These are phyloP conservation scores for Blastosporella zonata DNA, from an alignment of 1,284 basidiomycete species.

Conservation along the genomic window DNA sequence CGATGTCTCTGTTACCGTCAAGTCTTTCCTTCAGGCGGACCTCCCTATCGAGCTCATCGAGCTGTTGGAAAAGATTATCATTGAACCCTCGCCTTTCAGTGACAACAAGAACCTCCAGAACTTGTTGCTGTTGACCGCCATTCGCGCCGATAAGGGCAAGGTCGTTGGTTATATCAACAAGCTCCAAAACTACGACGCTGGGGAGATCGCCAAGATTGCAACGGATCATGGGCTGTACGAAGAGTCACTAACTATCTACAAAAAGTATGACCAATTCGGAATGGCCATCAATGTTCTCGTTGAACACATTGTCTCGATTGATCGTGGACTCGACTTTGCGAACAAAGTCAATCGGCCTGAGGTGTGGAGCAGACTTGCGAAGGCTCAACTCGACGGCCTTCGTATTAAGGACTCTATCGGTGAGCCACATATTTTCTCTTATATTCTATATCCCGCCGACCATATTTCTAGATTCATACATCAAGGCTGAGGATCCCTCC, in stretches of 20 bases:
- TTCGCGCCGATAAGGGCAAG: constrained; percentile 98
- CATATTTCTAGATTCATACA: constrained; percentile 82
- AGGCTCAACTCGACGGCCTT: constrained; percentile 98
- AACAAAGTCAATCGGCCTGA: constrained; percentile 96
- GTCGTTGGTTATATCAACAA: constrained; percentile 99
- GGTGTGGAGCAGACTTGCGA: constrained; percentile 96
- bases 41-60: constrained; percentile 98
- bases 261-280: constrained; percentile 91
- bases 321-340: constrained; percentile 95
- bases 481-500: constrained; percentile 95
- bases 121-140: constrained; percentile 91
- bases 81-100: constrained; percentile 96
- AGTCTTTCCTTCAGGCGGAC: constrained; percentile 97
- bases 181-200: constrained; percentile 91
- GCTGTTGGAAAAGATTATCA: constrained; percentile 97
- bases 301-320: constrained; percentile 97
- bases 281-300: constrained; percentile 98
- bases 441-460: not conserved
- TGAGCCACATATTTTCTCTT: constrained; percentile 29
- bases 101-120: constrained; percentile 97
- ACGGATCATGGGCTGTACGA: constrained; percentile 96
- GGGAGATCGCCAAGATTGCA: constrained; percentile 96
- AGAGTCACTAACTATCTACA: constrained; percentile 95
- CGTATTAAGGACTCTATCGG: constrained; percentile 98
- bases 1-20: constrained; percentile 98